Percentiles rank a stretch among this genome's conserved stretches.
Evolutionary conservation across 106 monocot species (phyloP).

Genomic region (Dioscorea dumetorum): DNA sequence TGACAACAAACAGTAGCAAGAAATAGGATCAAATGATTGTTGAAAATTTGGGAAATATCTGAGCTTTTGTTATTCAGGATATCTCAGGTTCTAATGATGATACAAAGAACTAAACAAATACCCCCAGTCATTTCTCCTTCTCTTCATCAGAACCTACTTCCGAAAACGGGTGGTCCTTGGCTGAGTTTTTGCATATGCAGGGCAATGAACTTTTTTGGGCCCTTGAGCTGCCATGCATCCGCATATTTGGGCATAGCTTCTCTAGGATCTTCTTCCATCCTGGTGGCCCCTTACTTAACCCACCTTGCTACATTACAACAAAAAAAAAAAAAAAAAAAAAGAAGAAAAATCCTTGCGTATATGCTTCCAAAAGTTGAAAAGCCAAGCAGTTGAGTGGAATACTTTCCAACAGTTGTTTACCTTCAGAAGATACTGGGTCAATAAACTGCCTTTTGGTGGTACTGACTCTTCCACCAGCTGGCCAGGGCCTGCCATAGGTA

Average conservation of each 20-base stretch:
- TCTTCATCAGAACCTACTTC: constrained; percentile 85
- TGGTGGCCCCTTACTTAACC: constrained; percentile 87
- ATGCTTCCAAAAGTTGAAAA: background rate
- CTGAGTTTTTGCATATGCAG: constrained; percentile 87
- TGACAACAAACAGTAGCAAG: too few species aligned
- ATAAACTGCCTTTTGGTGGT: constrained; percentile 87
- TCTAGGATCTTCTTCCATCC: constrained; percentile 99
- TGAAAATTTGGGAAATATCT: too few species aligned
- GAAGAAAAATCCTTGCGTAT: too few species aligned
- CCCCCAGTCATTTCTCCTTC: constrained; percentile 19
- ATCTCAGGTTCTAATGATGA: too few species aligned
- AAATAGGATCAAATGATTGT: too few species aligned
- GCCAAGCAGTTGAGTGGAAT: background rate
- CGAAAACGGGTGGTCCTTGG: constrained; percentile 86
- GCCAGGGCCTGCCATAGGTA: constrained; percentile 85
- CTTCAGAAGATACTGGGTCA: constrained; percentile 97
- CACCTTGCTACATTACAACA: constrained; percentile 69
- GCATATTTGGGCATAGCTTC: constrained; percentile 95
- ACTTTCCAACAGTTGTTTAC: constrained; percentile 14
- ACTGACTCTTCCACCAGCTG: constrained; percentile 93
- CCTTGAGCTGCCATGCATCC: constrained; percentile 79
- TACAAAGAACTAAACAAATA: too few species aligned
- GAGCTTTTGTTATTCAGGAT: too few species aligned
- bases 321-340: background rate
- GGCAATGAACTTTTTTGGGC: constrained; percentile 90